Evolutionary conservation across 805 yeast species (phyloP), one percentile per base, ranked within the genome.

Genomic region (Metschnikowia shivogae): DNA sequence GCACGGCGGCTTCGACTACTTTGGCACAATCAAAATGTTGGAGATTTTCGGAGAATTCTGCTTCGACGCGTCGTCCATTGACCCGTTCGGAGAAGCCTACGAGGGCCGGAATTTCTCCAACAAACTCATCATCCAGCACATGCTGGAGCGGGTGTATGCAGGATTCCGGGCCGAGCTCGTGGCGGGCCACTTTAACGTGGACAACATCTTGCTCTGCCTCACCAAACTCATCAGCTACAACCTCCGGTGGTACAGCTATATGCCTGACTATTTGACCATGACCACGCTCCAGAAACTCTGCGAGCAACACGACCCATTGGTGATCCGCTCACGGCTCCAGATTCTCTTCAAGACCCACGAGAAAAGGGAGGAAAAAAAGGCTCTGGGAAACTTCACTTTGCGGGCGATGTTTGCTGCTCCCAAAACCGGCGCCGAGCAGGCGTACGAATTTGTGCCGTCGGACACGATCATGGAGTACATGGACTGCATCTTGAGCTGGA

Each of bases 241-340:
- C 47, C 63, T 76, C 31, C 68, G 90, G 36, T 86, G 83, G 76
- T 84, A 84, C 51, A 56, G 81, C 77, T 53, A 80, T 73, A 48
- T 76, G 67, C 67, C 80, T 58, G 55, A 57, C 64, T 29, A 67
- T 60, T 41, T 73, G 73, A 45, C 60, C 68, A 7, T 47, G 20
- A 65, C 73, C 14, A 72, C 78, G 5, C 55, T 84, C 41, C 61
- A 65, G 43, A 72, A 73, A 46, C 55, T 76, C 17, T 60, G 77
- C 28, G 54, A 63, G 5, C 60, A 65, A 40, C 72, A 73, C 41
- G 78, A 75, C 36, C 58, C 65, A n/a, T 62, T 68, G 2, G 64
- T 61, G 39, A 57, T 77, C 28, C 63, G 70, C 32, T 64, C 74
- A 31, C 63, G 63, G 32, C 47, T 76, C 29, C 70, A 66, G 43